Evolutionary conservation across 371 early-diverging fungal species (phyloP), one percentile per base, ranked within the genome.

Genomic region (Mortierella sp.): DNA sequence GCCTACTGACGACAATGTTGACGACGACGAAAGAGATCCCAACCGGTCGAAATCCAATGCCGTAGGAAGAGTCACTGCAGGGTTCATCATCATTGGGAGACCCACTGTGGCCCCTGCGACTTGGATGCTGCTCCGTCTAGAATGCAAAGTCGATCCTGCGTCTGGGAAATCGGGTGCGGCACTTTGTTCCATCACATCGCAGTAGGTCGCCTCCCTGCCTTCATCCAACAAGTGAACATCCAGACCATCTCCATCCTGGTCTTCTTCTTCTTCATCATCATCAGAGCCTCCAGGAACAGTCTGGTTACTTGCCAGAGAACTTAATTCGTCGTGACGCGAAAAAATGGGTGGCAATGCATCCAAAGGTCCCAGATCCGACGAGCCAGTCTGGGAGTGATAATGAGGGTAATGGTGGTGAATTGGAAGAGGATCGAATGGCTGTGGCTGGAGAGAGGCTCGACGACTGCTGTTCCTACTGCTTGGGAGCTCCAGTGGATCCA

Each of bases 181-280:
- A 52, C 86, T 82, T 21, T 77, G 82, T 31, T 85, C 86, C 82
- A 85, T 85, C 70, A 85, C 82, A n/a, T 85, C 86, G 58, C 78
- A 75, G 2, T 55, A 70, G 1, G 80, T 79, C 9, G 86, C 86
- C 31, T 85, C 86, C 0, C 86, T 71, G 4, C 86, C 86, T 54
- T 79, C 82, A 6, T 85, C 86, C 34, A 80, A 77, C 47, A 82
- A 31, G n/a, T 60, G 82, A 0, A 81, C 82, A 70, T 84, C 80
- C 72, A 75, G 28, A 6, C 68, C 83, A 38, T 82, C 75, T 65
- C 60, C 75, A 21, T 75, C 75, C 31, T 55, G 26, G 8, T 74
- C 74, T 38, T 68, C 68, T 3, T 57, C 48, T 0, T 74, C 63
- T 8, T 60, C 63, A 16, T 31, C 63, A 60, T 60, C 34, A 28